phyloP scores from a whole-genome alignment of 306 rosid genomes.

The Rubus idaeus region DNA sequence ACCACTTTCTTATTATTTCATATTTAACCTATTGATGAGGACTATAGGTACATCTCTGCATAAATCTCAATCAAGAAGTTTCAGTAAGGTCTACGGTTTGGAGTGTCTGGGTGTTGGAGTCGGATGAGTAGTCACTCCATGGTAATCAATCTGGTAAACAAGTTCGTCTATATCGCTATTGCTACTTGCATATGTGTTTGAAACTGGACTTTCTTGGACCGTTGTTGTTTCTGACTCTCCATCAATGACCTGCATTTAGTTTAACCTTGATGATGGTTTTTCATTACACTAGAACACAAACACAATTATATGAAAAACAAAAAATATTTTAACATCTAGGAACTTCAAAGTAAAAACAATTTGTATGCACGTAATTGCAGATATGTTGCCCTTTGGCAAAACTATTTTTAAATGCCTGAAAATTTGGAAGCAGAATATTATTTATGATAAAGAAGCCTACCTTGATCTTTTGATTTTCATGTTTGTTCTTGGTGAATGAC shows the following conservation, averaged over 20 bases:
- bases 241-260: constrained; percentile 53
- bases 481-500: constrained; percentile 18
- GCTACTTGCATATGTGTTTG: constrained; percentile 32
- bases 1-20: not conserved
- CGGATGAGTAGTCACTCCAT: constrained; percentile 92
- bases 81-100: constrained; percentile 43
- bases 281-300: not conserved
- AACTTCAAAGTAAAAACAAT: not conserved
- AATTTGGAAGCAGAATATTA: not conserved
- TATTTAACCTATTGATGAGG: constrained; percentile 5
- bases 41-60: constrained; percentile 37
- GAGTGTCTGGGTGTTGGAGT: constrained; percentile 81
- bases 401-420: not conserved
- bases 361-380: not conserved
- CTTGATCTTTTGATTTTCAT: constrained; percentile 33
- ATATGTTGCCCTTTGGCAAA: not conserved
- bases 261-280: constrained; percentile 9
- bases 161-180: constrained; percentile 38
- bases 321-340: not conserved
- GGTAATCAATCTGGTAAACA: constrained; percentile 82
- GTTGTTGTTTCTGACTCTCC: constrained; percentile 31
- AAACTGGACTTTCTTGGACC: constrained; percentile 36
- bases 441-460: constrained; percentile 24
- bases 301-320: not conserved
- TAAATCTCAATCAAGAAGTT: constrained; percentile 18